A percentile compares a stretch with the other conserved stretches of the same genome.
Conservation (phyloP, 495 filamentous ascomycete genomes). For the Trichoderma reesei region DNA sequence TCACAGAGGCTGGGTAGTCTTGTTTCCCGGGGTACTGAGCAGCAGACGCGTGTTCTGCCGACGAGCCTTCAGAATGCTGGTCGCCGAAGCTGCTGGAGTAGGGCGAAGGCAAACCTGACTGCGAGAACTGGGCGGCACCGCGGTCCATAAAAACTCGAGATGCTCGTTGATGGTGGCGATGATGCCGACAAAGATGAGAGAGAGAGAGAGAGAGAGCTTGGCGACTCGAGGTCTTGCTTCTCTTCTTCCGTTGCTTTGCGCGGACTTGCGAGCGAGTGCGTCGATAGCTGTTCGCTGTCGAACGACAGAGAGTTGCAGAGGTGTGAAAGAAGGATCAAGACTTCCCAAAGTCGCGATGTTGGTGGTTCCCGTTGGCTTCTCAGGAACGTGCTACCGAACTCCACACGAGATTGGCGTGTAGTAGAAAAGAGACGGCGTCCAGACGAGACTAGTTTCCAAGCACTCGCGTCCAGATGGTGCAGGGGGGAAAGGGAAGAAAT, state of each 20-base stretch:
- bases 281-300: too few relatives aligned
- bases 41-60: conserved; percentile 83
- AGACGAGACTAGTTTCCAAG: conserved; percentile 6
- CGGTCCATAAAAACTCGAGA: conserved; percentile 67
- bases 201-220: conserved; percentile 25
- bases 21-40: conserved; percentile 61
- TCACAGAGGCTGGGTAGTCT: conserved; percentile 68
- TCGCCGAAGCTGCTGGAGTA: conserved; percentile 59
- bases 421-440: conserved; percentile 3
- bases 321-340: background rate
- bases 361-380: conserved; percentile 23
- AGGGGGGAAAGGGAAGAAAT: background rate
- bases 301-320: background rate
- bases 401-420: conserved; percentile 5
- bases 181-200: conserved; percentile 19
- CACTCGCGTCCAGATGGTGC: conserved; percentile 2
- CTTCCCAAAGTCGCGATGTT: conserved; percentile 6
- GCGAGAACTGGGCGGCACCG: conserved; percentile 85
- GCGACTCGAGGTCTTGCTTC: conserved; percentile 10
- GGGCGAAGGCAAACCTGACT: conserved; percentile 95
- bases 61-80: conserved; percentile 67
- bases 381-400: conserved; percentile 32
- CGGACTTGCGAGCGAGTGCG: too few relatives aligned
- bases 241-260: too few relatives aligned
- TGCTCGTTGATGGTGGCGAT: conserved; percentile 7